Percentiles rank a stretch among this genome's conserved stretches.
Conservation (phyloP, 768 basidiomycete genomes). For the Leccinum ochraceum region DNA sequence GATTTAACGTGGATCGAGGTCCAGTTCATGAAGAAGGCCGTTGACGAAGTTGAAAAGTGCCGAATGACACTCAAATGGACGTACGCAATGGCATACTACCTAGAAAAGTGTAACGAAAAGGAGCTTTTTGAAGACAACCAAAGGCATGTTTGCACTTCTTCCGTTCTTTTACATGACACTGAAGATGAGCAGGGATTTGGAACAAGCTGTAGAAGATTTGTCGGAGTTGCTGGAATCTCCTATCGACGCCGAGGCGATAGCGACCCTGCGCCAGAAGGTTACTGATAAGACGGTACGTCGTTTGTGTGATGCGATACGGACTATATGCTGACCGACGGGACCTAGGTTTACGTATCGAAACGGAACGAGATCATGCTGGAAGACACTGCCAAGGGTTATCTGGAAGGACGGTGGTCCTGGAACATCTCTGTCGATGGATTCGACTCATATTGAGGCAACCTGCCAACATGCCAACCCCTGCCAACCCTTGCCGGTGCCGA, state of each 20-base stretch:
- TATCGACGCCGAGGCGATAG: slow-evolving; percentile 82
- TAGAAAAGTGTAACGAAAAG: slow-evolving; percentile 88
- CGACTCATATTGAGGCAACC: slow-evolving; percentile 39
- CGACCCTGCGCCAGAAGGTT: slow-evolving; percentile 82
- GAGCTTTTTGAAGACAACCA: slow-evolving; percentile 98
- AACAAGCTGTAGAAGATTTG: slow-evolving; percentile 92
- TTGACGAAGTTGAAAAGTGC: slow-evolving; percentile 87
- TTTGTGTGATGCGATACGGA: not conserved
- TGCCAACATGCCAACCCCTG: too few relatives aligned
- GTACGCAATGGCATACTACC: slow-evolving; percentile 98
- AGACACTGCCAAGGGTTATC: slow-evolving; percentile 89
- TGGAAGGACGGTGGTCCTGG: slow-evolving; percentile 86
- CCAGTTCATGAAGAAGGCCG: slow-evolving; percentile 98
- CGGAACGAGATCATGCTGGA: slow-evolving; percentile 93
- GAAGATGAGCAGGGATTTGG: slow-evolving; percentile 66
- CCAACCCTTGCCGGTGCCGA: not conserved
- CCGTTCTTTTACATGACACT: not conserved
- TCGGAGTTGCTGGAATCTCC: slow-evolving; percentile 92
- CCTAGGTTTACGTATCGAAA: slow-evolving; percentile 91
- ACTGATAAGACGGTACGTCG: slow-evolving; percentile 85
- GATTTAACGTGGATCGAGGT: slow-evolving; percentile 97
- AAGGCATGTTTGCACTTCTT: slow-evolving; percentile 46
- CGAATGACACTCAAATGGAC: slow-evolving; percentile 99
- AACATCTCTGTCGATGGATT: slow-evolving; percentile 72
- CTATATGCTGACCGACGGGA: not conserved